Conservation (phyloP, 2,329 filamentous ascomycete species). For the Fusarium neocosmosporiellum region DNA sequence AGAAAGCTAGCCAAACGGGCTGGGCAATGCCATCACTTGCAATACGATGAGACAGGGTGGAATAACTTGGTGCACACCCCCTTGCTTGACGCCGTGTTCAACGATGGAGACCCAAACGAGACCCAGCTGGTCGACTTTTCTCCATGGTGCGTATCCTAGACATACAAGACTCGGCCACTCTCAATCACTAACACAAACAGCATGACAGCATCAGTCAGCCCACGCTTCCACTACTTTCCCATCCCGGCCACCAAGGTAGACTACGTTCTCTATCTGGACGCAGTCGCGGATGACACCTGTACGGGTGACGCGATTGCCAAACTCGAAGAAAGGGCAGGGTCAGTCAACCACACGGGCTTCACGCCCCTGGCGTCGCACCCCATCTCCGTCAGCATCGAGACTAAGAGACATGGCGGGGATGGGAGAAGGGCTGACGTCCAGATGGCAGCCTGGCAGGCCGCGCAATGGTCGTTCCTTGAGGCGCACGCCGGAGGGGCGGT, state of each 20-base stretch:
- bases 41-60: constrained; percentile 17
- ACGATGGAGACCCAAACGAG: background rate
- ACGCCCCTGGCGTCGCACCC: background rate
- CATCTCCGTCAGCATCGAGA: constrained; percentile 15
- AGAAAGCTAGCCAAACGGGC: background rate
- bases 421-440: constrained; percentile 1
- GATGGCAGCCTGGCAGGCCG: constrained; percentile 11
- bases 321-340: background rate
- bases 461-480: constrained; percentile 6
- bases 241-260: constrained; percentile 1
- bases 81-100: constrained; percentile 1
- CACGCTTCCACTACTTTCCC: background rate
- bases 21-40: background rate
- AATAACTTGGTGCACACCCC: constrained; percentile 16
- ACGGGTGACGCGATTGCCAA: background rate
- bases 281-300: background rate
- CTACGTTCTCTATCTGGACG: constrained; percentile 9
- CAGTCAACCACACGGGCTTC: constrained; percentile 17
- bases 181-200: background rate
- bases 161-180: background rate
- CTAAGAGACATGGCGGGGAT: constrained; percentile 6
- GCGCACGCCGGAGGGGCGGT: background rate
- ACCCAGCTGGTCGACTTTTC: background rate
- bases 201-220: constrained; percentile 5
- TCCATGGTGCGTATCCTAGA: background rate